phyloP scores from a whole-genome alignment of 2,329 filamentous ascomycete genomes.

The Hymenoscyphus salicellus region DNA sequence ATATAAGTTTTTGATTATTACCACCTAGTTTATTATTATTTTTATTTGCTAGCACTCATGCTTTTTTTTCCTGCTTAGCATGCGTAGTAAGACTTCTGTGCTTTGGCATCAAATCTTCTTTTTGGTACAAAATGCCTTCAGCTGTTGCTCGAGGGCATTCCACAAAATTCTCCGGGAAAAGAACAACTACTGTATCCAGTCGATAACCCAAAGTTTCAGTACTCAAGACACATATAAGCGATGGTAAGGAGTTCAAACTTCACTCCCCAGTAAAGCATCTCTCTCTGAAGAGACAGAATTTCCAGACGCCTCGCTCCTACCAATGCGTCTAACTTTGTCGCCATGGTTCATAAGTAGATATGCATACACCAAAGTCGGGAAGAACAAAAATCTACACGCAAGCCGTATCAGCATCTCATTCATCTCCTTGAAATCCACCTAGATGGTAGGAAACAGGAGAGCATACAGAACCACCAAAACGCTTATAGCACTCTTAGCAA shows the following conservation, averaged over 20 bases:
- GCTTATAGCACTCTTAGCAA: conserved; percentile 20
- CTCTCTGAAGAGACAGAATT: background rate
- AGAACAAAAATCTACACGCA: conserved; percentile 17
- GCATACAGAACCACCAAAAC: conserved; percentile 26
- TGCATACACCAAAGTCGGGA: conserved; percentile 22
- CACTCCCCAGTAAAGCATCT: background rate
- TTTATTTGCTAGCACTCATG: no score
- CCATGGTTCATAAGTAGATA: conserved; percentile 4
- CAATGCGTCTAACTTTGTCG: background rate
- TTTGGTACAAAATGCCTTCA: no score
- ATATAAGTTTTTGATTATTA: no score
- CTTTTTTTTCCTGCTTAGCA: no score
- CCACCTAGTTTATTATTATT: no score
- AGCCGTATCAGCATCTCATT: background rate
- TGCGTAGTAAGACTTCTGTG: no score
- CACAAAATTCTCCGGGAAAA: no score
- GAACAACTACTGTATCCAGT: no score
- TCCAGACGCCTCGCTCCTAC: background rate
- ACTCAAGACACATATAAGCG: background rate
- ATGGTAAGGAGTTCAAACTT: background rate
- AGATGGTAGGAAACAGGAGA: background rate
- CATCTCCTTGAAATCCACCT: background rate
- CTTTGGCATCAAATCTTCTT: no score
- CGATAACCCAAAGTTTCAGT: background rate
- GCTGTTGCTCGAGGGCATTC: no score